Evolutionary conservation across 805 yeast species (phyloP), one percentile per base, ranked within the genome.

Genomic region (Candida endomychidarum): DNA sequence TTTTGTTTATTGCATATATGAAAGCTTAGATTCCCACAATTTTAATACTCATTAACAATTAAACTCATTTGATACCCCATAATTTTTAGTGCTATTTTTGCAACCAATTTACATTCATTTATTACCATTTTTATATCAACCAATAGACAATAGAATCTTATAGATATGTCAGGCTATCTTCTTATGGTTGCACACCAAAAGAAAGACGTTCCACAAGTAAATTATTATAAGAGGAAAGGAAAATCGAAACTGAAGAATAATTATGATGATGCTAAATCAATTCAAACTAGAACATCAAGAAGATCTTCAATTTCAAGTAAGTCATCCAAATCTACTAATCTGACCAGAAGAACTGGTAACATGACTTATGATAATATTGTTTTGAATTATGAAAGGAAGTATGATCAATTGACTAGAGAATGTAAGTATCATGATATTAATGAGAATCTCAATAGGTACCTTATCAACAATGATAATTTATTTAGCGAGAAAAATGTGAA

Each of bases 171-270:
- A 11, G 51, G 45, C 2, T 47, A 40, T 28, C 33, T 47, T 16
- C 40, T 47, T 26, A 22, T 47, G 16, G 51, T 40, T 10, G 43
- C 48, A 31, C 40, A 42, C 23, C 51, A 47, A 40, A 17, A 26
- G 15, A 32, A 37, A 28, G 27, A 40, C 24, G 10, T 21, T 19
- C 31, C 23, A 10, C 27, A 29, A 37, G 29, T 12, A 21, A 32
- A 32, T 20, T 32, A 32, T 20, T 20, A 21, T 14, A 18, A 21
- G 12, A 31, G 21, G 17, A 31, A 25, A 25, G 8, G 12, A 3
- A 20, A 21, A 10, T 8, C 21, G 7, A 33, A 42, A 21, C 8
- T 19, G 12, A 38, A 37, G 21, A 23, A 15, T 19, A 44, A 43
- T 28, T 46, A 43, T 19, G 46, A 43, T 28, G 47, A 43, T 26